phyloP scores from a whole-genome alignment of 2,329 filamentous ascomycete species.

The Curvularia lunata region DNA sequence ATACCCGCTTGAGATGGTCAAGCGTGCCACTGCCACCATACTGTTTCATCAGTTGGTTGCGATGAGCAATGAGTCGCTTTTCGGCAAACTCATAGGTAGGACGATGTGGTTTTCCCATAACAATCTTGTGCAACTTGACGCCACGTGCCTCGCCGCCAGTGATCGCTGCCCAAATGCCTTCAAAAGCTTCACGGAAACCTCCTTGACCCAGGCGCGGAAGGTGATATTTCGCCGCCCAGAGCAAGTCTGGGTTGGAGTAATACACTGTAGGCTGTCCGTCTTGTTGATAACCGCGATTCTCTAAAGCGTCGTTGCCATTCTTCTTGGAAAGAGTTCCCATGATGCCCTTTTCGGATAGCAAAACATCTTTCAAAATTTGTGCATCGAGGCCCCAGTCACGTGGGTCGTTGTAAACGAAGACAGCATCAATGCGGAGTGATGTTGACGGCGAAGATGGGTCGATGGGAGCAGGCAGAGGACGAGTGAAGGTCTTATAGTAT shows the following conservation, averaged over 20 bases:
- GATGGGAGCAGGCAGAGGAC: slow-evolving; percentile 62
- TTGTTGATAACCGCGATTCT: slow-evolving; percentile 79
- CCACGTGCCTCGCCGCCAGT: slow-evolving; percentile 65
- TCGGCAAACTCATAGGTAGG: slow-evolving; percentile 87
- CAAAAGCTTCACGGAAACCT: slow-evolving; percentile 81
- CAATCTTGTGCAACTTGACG: slow-evolving; percentile 64
- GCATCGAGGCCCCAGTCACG: slow-evolving; percentile 93
- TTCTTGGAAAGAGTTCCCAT: slow-evolving; percentile 78
- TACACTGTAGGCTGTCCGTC: slow-evolving; percentile 81
- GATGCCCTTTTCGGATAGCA: slow-evolving; percentile 79
- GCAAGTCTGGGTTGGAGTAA: slow-evolving; percentile 88
- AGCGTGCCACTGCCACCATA: slow-evolving; percentile 26
- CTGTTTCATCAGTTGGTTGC: slow-evolving; percentile 56
- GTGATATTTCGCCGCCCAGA: slow-evolving; percentile 86
- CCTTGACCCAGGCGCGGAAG: slow-evolving; percentile 90
- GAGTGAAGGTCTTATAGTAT: slow-evolving; percentile 65
- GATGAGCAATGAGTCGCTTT: slow-evolving; percentile 68
- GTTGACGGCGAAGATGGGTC: slow-evolving; percentile 55
- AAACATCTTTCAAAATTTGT: slow-evolving; percentile 81
- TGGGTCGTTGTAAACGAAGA: slow-evolving; percentile 95
- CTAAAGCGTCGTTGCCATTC: slow-evolving; percentile 69
- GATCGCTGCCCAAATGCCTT: slow-evolving; percentile 77
- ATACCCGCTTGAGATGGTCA: slow-evolving; percentile 72
- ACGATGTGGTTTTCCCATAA: slow-evolving; percentile 82
- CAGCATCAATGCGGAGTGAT: slow-evolving; percentile 80